A percentile compares a stretch with the other conserved stretches of the same genome.
phyloP scores from a whole-genome alignment of 2,329 filamentous ascomycete genomes.

The Trichophyton benhamiae region DNA sequence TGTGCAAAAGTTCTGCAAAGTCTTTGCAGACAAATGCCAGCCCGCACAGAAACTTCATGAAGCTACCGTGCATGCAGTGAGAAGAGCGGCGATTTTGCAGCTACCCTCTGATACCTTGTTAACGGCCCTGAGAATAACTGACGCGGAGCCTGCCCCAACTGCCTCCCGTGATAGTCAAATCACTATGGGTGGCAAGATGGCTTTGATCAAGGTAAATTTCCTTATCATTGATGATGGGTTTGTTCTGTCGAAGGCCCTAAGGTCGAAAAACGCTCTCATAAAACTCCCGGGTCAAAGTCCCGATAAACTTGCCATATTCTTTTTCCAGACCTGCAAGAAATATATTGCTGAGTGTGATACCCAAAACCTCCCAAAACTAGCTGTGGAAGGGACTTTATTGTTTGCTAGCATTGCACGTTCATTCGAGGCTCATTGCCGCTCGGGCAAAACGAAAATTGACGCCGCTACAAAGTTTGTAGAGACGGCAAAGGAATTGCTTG shows the following conservation, averaged over 20 bases:
- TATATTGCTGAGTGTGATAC: neutral
- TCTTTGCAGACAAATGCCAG: neutral
- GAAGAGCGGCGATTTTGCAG: neutral
- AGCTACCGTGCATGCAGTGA: neutral
- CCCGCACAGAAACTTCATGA: neutral
- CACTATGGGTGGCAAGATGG: neutral
- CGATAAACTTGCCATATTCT: neutral
- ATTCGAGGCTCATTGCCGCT: neutral
- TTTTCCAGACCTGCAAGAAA: neutral
- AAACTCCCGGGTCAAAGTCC: neutral
- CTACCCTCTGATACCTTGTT: neutral
- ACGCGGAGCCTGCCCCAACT: neutral
- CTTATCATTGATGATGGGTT: neutral
- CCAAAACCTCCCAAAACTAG: neutral
- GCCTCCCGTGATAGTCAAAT: neutral
- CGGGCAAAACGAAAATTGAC: neutral
- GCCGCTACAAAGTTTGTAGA: neutral
- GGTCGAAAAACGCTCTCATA: neutral
- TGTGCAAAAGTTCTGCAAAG: neutral
- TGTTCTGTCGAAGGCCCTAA: neutral
- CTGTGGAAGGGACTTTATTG: neutral
- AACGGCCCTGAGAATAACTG: neutral
- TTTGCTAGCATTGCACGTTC: neutral
- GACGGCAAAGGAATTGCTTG: neutral
- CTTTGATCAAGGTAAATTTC: neutral